A percentile compares a stretch with the other conserved stretches of the same genome.
Conservation (phyloP, 345 rosid species). For the Eucalyptus microcorys region DNA sequence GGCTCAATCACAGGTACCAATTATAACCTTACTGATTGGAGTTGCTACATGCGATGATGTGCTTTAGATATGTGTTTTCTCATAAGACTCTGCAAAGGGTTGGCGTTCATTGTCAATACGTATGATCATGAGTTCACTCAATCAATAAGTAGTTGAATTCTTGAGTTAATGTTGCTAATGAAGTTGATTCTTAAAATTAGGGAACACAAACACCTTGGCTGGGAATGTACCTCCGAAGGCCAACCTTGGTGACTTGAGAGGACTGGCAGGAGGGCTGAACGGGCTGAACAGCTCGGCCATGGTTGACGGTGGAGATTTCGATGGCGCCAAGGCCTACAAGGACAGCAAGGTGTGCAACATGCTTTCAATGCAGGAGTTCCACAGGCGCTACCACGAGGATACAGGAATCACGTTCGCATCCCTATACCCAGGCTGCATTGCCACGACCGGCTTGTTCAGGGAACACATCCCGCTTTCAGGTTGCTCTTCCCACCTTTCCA, state of each 20-base stretch:
- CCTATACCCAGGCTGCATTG: constrained; percentile 97
- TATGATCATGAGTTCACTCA: neutral
- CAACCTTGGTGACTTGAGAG: constrained; percentile 87
- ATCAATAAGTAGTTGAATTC: neutral
- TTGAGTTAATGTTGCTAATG: neutral
- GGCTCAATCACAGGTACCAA: constrained; percentile 87
- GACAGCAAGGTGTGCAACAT: constrained; percentile 99
- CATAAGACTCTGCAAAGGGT: neutral
- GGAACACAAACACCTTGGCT: constrained; percentile 94
- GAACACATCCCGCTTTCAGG: constrained; percentile 91
- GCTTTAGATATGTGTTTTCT: neutral
- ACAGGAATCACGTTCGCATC: constrained; percentile 82
- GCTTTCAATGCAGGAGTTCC: constrained; percentile 96
- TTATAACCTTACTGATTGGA: neutral
- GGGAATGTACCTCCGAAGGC: constrained; percentile 99
- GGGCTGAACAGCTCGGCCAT: constrained; percentile 71
- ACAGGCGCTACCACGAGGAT: constrained; percentile 83
- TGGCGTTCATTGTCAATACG: neutral
- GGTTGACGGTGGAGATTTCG: constrained; percentile 91
- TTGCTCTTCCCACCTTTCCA: constrained; percentile 94
- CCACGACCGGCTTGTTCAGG: constrained; percentile 94
- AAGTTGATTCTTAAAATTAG: constrained; percentile 9
- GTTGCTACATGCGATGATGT: neutral
- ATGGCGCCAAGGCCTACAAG: constrained; percentile 96
- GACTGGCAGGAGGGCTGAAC: constrained; percentile 69